Evolutionary conservation across 2,329 filamentous ascomycete species (phyloP).

Genomic region (Phaeosphaeria sp.): DNA sequence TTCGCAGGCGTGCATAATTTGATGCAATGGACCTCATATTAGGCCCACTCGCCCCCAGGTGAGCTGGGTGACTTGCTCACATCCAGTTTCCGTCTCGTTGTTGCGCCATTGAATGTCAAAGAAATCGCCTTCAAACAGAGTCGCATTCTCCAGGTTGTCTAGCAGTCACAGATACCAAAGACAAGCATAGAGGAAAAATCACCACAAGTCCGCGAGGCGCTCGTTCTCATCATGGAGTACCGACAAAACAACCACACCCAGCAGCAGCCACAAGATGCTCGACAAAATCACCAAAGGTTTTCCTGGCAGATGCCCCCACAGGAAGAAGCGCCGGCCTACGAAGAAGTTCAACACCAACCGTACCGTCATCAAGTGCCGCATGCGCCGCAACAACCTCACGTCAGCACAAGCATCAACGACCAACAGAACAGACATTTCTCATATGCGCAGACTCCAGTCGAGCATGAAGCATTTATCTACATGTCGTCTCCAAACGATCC

Average conservation of each 20-base stretch:
- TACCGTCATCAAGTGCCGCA: conserved; percentile 9
- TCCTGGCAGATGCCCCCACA: conserved; percentile 42
- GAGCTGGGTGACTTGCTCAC: conserved; percentile 1
- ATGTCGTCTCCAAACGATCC: conserved; percentile 34
- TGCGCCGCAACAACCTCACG: conserved; percentile 17
- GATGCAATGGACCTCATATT: conserved; percentile 34
- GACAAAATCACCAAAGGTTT: conserved; percentile 36
- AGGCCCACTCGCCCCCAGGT: conserved; percentile 34
- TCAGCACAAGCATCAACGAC: conserved; percentile 23
- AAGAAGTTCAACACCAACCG: conserved; percentile 19
- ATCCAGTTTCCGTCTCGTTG: not conserved
- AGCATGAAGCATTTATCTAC: conserved; percentile 37
- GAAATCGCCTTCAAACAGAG: not conserved
- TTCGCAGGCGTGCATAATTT: conserved; percentile 37
- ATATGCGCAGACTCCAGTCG: conserved; percentile 46
- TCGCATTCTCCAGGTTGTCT: not conserved
- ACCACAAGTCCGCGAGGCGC: not conserved
- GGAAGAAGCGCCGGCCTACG: conserved; percentile 24
- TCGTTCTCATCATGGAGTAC: conserved; percentile 27
- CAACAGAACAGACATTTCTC: conserved; percentile 43
- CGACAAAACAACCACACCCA: conserved; percentile 27
- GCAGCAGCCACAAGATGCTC: conserved; percentile 17
- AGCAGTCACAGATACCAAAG: not conserved
- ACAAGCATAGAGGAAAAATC: not conserved
- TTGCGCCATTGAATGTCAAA: not conserved